Evolutionary conservation across 257 asterid genomes (phyloP), one percentile per base, ranked within the genome.

Genomic region (Solanum medicagineum): DNA sequence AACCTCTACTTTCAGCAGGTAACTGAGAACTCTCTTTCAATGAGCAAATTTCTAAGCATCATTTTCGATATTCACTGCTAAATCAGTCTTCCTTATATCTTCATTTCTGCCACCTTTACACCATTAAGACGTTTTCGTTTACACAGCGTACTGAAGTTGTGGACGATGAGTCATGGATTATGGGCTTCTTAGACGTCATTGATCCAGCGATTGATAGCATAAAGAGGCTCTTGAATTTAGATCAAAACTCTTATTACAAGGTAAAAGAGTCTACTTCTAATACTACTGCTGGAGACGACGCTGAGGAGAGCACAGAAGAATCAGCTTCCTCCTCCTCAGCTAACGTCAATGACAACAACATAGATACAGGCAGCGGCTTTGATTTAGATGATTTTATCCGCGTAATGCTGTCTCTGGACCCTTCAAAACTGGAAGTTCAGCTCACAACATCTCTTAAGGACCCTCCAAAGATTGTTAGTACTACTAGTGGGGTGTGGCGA

Each of bases 1-100:
- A 89, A 95, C 89, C 95, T 95, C 81, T 96, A 95, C 87, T 94
- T 95, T 88, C 99, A 95, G 68, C 98, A 96, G 98, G 99, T 93
- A 92, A 44, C 63, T 6, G 17, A 20, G 20, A 3, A 24, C 11
- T n/a, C 29, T 6, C 54, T 53, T 81, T 32, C 55, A 1, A 71
- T 49, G 60, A 74, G 22, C 81, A 22, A 0, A 74, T 47, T 47
- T 47, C 24, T 2, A n/a, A 47, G 62, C 62, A 1, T 16, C 19
- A 1, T 49, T 75, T 1, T 71, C 22, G 26, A 10, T 19, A 59
- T 54, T 26, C 6, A 29, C 24, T n/a, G 4, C 10, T 2, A 54
- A 74, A 13, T 8, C n/a, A 75, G 19, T n/a, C 36, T 12, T 73
- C 56, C 81, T 6, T 45, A 20, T 12, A 73, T 11, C 56, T 45